These are phyloP conservation scores for Zygosaccharomyces gambellarensis DNA, from an alignment of 805 yeast species.

Conservation along the genomic window DNA sequence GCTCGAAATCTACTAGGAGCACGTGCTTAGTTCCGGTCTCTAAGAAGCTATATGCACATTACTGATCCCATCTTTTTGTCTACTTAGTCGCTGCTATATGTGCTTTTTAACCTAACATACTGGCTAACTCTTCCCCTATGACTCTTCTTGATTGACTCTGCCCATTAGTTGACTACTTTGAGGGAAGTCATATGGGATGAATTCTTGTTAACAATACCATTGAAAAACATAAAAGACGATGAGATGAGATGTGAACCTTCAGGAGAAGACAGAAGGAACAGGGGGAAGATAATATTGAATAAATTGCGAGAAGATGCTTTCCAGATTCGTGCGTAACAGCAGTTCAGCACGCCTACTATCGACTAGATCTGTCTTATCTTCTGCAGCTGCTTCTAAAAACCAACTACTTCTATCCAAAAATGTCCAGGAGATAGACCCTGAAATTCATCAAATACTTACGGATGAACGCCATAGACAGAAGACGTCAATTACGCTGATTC, in stretches of 20 bases:
- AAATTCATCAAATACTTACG: conserved; percentile 71
- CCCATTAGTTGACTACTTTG: neutral
- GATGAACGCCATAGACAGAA: conserved; percentile 82
- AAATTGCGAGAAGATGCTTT: conserved; percentile 10
- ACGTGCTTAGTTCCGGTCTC: too few species aligned
- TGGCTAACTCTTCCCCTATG: neutral
- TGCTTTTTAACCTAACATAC: too few species aligned
- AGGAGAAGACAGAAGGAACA: neutral
- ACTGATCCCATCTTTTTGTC: too few species aligned
- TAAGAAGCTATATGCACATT: too few species aligned
- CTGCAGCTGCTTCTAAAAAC: conserved; percentile 11
- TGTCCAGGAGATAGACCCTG: conserved; percentile 73
- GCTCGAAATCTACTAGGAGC: too few species aligned
- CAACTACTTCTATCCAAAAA: conserved; percentile 51
- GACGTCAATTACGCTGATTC: conserved; percentile 86
- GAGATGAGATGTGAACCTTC: neutral
- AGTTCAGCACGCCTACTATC: conserved; percentile 13
- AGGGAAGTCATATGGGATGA: neutral
- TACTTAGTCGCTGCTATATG: neutral
- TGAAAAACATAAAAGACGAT: neutral
- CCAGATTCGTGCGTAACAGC: conserved; percentile 14
- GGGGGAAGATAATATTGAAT: neutral
- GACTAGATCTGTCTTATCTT: neutral
- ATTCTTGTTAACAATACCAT: neutral
- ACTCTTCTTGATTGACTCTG: conserved; percentile 1